Conservation (phyloP, 75 land plant genomes). For the Cupressus sempervirens region DNA sequence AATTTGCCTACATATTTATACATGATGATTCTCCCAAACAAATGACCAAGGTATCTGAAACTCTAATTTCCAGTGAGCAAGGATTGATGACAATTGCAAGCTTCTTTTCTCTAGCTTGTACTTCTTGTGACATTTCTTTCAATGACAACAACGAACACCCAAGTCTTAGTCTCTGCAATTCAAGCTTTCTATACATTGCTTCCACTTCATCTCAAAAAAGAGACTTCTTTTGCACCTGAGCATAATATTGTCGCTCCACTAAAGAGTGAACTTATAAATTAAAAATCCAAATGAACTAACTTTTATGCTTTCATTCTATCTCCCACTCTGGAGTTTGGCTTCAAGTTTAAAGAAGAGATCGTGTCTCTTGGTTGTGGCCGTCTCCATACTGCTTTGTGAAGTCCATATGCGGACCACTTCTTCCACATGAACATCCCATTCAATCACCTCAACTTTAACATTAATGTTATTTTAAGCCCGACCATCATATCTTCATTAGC, state of each 20-base stretch:
- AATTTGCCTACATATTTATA: too few species aligned
- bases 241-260: slow-evolving; percentile 28
- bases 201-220: slow-evolving; percentile 45
- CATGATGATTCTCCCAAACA: too few species aligned
- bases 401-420: slow-evolving; percentile 52
- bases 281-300: slow-evolving; percentile 12
- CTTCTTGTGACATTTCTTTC: slow-evolving; percentile 22
- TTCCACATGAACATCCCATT: slow-evolving; percentile 60
- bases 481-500: background rate
- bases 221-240: slow-evolving; percentile 43
- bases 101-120: slow-evolving; percentile 30
- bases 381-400: slow-evolving; percentile 32
- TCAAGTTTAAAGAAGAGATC: slow-evolving; percentile 23
- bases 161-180: slow-evolving; percentile 26
- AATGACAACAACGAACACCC: slow-evolving; percentile 21
- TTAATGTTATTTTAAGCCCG: background rate
- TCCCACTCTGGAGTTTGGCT: slow-evolving; percentile 13
- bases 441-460: slow-evolving; percentile 19
- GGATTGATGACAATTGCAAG: slow-evolving; percentile 31
- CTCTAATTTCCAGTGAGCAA: too few species aligned
- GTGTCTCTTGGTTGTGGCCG: slow-evolving; percentile 21
- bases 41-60: too few species aligned
- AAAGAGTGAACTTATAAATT: slow-evolving; percentile 30
- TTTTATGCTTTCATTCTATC: background rate
- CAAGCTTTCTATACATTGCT: slow-evolving; percentile 40